Percentiles rank a stretch among this genome's conserved stretches.
These are phyloP conservation scores for Thozetella sp. DNA, from an alignment of 495 filamentous ascomycete genomes.

Conservation along the genomic window DNA sequence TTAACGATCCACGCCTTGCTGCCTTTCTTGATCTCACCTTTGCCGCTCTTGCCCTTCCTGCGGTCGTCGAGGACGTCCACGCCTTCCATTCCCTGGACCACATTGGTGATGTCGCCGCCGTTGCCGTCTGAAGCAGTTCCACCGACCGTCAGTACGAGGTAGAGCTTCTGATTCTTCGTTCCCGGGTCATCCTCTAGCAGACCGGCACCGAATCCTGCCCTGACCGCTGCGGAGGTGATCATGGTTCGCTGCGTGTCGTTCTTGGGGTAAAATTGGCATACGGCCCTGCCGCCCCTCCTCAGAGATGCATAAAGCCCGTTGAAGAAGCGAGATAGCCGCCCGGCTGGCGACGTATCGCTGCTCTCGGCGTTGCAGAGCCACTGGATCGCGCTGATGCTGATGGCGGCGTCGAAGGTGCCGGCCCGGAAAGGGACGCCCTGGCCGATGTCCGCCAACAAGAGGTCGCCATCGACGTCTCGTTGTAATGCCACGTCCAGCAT, in stretches of 20 bases:
- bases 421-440: slow-evolving; percentile 94
- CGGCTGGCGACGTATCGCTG: slow-evolving; percentile 75
- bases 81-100: slow-evolving; percentile 83
- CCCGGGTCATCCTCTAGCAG: slow-evolving; percentile 92
- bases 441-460: slow-evolving; percentile 90
- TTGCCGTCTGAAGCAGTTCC: slow-evolving; percentile 66
- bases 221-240: slow-evolving; percentile 86
- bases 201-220: slow-evolving; percentile 93
- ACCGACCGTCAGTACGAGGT: slow-evolving; percentile 91
- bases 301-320: slow-evolving; percentile 86
- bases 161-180: slow-evolving; percentile 92
- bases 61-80: slow-evolving; percentile 81
- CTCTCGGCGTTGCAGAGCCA: slow-evolving; percentile 97
- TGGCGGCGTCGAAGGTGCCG: slow-evolving; percentile 91
- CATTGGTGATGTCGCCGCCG: slow-evolving; percentile 79
- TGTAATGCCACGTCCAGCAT: slow-evolving; percentile 94
- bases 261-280: slow-evolving; percentile 97
- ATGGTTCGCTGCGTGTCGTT: slow-evolving; percentile 89
- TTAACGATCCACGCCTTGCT: slow-evolving; percentile 87
- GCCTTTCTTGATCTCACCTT: slow-evolving; percentile 68
- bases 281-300: slow-evolving; percentile 83
- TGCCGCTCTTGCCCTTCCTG: slow-evolving; percentile 53
- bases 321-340: slow-evolving; percentile 83
- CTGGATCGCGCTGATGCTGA: slow-evolving; percentile 92
- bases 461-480: slow-evolving; percentile 87